phyloP scores from a whole-genome alignment of 2,329 filamentous ascomycete species.

The Calonectria hongkongensis region DNA sequence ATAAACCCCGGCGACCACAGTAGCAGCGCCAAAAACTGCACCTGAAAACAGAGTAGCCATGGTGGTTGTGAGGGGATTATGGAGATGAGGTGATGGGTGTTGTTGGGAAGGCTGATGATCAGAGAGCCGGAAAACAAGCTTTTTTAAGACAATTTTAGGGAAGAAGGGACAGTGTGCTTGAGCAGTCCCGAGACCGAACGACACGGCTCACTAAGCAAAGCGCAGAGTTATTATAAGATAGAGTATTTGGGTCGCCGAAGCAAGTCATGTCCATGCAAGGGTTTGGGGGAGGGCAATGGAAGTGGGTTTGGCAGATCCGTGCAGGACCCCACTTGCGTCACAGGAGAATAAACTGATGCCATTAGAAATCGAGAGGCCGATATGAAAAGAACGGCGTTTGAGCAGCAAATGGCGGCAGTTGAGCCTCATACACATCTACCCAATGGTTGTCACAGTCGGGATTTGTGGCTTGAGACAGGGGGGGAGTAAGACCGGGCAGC shows the following conservation, averaged over 20 bases:
- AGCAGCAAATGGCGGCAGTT: background rate
- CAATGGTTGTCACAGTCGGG: background rate
- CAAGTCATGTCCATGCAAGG: slow-evolving; percentile 16
- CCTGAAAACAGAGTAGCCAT: slow-evolving; percentile 68
- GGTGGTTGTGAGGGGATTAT: slow-evolving; percentile 5
- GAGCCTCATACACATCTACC: background rate
- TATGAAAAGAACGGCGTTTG: background rate
- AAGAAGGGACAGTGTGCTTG: background rate
- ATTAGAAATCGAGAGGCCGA: slow-evolving; percentile 28
- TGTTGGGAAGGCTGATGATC: background rate
- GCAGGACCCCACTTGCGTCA: slow-evolving; percentile 25
- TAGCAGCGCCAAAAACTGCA: slow-evolving; percentile 76
- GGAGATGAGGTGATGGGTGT: background rate
- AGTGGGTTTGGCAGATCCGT: slow-evolving; percentile 16
- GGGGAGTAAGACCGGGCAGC: no score
- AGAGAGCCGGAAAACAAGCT: slow-evolving; percentile 2
- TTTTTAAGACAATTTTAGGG: slow-evolving; percentile 6
- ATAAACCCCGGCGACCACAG: slow-evolving; percentile 76
- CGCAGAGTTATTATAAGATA: background rate
- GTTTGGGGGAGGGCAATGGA: slow-evolving; percentile 19
- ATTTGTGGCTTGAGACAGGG: background rate
- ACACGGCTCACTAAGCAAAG: slow-evolving; percentile 30
- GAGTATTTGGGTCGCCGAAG: slow-evolving; percentile 26
- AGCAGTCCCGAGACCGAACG: background rate
- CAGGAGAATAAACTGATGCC: slow-evolving; percentile 36